Evolutionary conservation across 1,139 yeast genomes (phyloP), one percentile per base, ranked within the genome.

Genomic region (Pichiaceae sp.): DNA sequence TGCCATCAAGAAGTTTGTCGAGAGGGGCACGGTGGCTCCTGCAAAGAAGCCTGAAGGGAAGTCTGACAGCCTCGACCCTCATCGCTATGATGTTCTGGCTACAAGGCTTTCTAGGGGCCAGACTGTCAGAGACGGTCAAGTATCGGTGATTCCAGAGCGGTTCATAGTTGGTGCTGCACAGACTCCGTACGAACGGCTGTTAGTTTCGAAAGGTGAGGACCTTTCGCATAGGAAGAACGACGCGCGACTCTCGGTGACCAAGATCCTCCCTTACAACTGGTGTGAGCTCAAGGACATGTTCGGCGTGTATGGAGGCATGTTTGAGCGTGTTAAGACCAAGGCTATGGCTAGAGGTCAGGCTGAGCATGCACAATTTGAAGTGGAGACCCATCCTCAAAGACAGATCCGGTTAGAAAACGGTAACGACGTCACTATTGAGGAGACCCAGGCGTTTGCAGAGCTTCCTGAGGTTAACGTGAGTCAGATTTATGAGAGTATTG

Each of bases 301-400:
- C 32, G 39, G 49, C 15, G 24, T 54, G 12, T 54, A 49, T 29
- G 29, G 41, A 12, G 46, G 47, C 3, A 38, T 37, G 3, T 17
- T 32, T n/a, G 48, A 47, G 16, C 57, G 56, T 17, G 44, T 39
- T 17, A 35, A 33, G 11, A 58, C 62, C 1, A 49, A 44, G 5
- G 54, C 61, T 3, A 66, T 72, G 63, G 43, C 39, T 12, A 41
- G 54, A 16, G 83, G 80, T 2, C 51, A 54, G 12, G 42, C 45
- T 21, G 59, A 59, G 28, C 84, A 73, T 52, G 55, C 52, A 20
- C 43, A 46, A 14, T 53, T 72, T 17, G 82, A 75, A 47, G 41
- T 48, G 4, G 53, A 48, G 17, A 50, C 64, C 0, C 78, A 75
- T 50, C 50, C 53, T 3, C 45, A 42, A 15, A 31, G 40, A 3